These are phyloP conservation scores for Micractinium conductrix DNA, from an alignment of 139 green algal species.

Conservation along the genomic window DNA sequence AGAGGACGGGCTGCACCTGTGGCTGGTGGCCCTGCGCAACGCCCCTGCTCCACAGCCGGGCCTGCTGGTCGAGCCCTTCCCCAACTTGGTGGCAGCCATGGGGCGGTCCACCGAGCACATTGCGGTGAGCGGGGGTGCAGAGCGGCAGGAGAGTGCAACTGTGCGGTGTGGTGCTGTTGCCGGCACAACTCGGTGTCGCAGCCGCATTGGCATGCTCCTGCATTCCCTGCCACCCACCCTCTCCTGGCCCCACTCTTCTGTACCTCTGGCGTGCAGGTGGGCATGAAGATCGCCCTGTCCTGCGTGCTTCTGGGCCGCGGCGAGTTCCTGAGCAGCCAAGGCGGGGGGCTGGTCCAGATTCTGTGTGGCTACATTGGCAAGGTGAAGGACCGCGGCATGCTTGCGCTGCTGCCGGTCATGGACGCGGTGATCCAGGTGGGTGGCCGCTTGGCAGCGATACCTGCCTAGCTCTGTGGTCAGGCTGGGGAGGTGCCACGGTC, in stretches of 20 bases:
- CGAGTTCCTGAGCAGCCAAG: constrained; percentile 72
- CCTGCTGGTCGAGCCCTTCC: constrained; percentile 68
- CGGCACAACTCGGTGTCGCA: too few relatives aligned
- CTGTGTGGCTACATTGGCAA: constrained; percentile 63
- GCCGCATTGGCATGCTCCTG: not conserved
- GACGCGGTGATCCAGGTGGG: constrained; percentile 58
- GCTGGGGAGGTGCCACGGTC: too few relatives aligned
- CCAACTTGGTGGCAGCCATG: constrained; percentile 67
- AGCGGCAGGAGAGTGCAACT: not conserved
- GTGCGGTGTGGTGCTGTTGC: not conserved
- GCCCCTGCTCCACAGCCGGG: constrained; percentile 54
- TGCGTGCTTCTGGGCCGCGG: constrained; percentile 74
- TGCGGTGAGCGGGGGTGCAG: constrained; percentile 31
- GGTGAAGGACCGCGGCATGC: constrained; percentile 67
- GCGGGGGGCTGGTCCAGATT: constrained; percentile 52
- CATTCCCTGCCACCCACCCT: not conserved
- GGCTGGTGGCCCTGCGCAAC: constrained; percentile 86
- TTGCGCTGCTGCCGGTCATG: constrained; percentile 66
- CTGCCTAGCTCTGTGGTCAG: too few relatives aligned
- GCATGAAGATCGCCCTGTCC: constrained; percentile 57
- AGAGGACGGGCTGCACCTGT: constrained; percentile 88
- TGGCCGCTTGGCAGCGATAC: not conserved
- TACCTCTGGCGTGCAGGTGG: constrained; percentile 12
- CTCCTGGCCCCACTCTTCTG: not conserved
- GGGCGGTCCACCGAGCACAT: constrained; percentile 74